These are phyloP conservation scores for Penicillium sp. DNA, from an alignment of 2,329 filamentous ascomycete species.

Conservation along the genomic window DNA sequence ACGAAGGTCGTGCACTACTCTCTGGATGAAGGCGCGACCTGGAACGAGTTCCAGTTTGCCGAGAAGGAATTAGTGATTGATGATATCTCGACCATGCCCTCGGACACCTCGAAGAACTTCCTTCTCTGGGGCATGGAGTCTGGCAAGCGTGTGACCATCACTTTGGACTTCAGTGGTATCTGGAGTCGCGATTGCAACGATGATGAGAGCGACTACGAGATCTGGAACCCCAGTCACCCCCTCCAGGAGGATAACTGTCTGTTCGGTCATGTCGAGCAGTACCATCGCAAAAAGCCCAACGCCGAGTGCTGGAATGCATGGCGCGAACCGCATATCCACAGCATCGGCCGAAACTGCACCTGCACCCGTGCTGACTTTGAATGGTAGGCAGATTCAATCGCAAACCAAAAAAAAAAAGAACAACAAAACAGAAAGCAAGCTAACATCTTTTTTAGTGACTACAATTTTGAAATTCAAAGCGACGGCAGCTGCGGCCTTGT, in stretches of 20 bases:
- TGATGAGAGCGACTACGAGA: conserved; percentile 68
- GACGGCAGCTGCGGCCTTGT: conserved; percentile 79
- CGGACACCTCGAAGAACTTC: conserved; percentile 87
- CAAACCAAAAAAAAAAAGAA: neutral
- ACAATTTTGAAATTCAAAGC: conserved; percentile 80
- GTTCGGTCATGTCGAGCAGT: conserved; percentile 86
- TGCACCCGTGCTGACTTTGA: conserved; percentile 87
- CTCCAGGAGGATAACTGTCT: conserved; percentile 75
- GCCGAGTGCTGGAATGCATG: conserved; percentile 78
- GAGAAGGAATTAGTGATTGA: conserved; percentile 69
- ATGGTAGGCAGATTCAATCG: conserved; percentile 61
- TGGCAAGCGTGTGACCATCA: conserved; percentile 66
- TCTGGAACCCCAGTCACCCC: conserved; percentile 87
- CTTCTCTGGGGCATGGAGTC: conserved; percentile 74
- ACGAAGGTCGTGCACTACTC: conserved; percentile 74
- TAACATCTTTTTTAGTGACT: conserved; percentile 62
- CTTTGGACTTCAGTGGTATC: conserved; percentile 84
- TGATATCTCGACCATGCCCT: conserved; percentile 84
- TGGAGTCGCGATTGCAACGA: conserved; percentile 67
- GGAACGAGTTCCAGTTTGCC: conserved; percentile 73
- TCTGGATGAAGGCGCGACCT: conserved; percentile 75
- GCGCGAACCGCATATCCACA: conserved; percentile 68
- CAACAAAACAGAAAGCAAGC: neutral
- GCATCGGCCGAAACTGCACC: conserved; percentile 70
- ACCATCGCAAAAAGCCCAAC: conserved; percentile 83